phyloP scores from a whole-genome alignment of 2,329 filamentous ascomycete genomes.

The Cephalotrichum gorgonifer region DNA sequence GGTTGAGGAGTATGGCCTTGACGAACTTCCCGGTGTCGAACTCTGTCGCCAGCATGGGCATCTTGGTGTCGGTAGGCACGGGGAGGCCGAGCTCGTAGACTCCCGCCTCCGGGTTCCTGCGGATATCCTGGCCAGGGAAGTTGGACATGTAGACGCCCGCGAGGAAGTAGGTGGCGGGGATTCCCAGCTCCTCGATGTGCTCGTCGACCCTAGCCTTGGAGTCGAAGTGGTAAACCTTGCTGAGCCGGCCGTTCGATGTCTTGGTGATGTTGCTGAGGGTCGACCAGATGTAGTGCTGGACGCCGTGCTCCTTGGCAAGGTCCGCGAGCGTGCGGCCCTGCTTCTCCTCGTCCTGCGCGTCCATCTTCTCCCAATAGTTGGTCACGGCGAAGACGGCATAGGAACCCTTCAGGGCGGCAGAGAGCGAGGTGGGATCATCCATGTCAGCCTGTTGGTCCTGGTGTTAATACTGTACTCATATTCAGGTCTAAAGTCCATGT shows the following conservation, averaged over 20 bases:
- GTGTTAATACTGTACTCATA: neutral
- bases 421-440: constrained; percentile 25
- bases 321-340: constrained; percentile 36
- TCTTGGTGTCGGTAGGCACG: constrained; percentile 16
- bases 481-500: neutral
- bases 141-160: constrained; percentile 48
- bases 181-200: constrained; percentile 39
- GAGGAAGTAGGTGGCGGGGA: constrained; percentile 40
- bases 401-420: constrained; percentile 25
- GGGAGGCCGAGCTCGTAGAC: constrained; percentile 18
- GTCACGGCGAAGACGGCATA: constrained; percentile 33
- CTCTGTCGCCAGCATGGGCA: constrained; percentile 26
- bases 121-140: constrained; percentile 14
- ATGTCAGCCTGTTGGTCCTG: neutral
- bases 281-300: constrained; percentile 35
- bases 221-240: constrained; percentile 40
- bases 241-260: constrained; percentile 23
- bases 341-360: constrained; percentile 7
- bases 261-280: constrained; percentile 29
- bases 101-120: constrained; percentile 11
- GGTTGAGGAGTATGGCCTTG: constrained; percentile 16
- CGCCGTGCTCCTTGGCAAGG: constrained; percentile 29
- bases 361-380: neutral
- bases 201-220: constrained; percentile 43
- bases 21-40: constrained; percentile 30